A percentile compares a stretch with the other conserved stretches of the same genome.
Evolutionary conservation across 139 green algal genomes (phyloP).

Genomic region (Medakamo hakoo): DNA sequence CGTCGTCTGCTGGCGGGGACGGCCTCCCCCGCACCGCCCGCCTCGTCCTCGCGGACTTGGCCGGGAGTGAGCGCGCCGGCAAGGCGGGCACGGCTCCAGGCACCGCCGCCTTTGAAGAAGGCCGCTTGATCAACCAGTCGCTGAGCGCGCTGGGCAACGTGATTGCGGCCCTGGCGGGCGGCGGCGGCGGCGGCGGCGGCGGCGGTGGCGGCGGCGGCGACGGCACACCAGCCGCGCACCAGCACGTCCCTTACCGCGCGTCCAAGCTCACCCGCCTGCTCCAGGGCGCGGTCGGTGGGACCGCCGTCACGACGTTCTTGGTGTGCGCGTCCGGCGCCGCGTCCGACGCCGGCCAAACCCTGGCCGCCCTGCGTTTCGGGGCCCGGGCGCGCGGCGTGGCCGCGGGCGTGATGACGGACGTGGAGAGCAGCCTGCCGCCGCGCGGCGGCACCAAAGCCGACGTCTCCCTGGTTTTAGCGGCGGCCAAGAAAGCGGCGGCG

Average conservation of each 20-base stretch:
- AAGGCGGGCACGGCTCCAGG: slow-evolving; percentile 39
- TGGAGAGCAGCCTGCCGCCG: too few relatives aligned
- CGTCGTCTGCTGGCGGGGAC: not conserved
- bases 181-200: not conserved
- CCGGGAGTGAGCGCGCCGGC: slow-evolving; percentile 45
- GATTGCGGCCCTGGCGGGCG: slow-evolving; percentile 55
- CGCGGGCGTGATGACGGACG: not conserved
- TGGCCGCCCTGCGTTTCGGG: slow-evolving; percentile 53
- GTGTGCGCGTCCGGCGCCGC: slow-evolving; percentile 52
- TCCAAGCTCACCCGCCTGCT: slow-evolving; percentile 42
- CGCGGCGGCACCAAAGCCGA: too few relatives aligned
- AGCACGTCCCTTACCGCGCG: slow-evolving; percentile 40
- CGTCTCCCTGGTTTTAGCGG: too few relatives aligned
- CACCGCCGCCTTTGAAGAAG: slow-evolving; percentile 41
- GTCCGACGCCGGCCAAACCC: slow-evolving; percentile 50
- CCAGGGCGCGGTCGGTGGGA: slow-evolving; percentile 63
- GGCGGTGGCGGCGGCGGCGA: not conserved
- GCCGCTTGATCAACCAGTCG: slow-evolving; percentile 64
- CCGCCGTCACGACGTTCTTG: slow-evolving; percentile 48
- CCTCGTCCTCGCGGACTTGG: slow-evolving; percentile 38
- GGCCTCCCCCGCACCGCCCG: not conserved
- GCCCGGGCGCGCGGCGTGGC: slow-evolving; percentile 34
- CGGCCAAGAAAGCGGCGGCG: too few relatives aligned
- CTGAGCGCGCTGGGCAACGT: slow-evolving; percentile 56
- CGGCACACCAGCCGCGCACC: slow-evolving; percentile 12